Evolutionary conservation across 768 basidiomycete genomes (phyloP).

Genomic region (Leccinum incarnatum): DNA sequence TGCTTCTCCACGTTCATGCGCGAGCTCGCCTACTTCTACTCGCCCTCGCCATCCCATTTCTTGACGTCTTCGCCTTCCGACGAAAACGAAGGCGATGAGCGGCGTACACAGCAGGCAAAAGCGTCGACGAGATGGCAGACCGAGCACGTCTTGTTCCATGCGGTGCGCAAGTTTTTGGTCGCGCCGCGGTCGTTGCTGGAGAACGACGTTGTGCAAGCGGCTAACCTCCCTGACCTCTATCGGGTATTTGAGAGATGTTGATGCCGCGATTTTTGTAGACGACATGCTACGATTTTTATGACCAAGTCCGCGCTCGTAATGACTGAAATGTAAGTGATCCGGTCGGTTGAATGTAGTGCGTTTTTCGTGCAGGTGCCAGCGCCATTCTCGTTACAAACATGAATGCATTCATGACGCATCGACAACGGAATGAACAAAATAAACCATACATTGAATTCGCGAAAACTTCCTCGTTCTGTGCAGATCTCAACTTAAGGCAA

Average conservation of each 20-base stretch:
- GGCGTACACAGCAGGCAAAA: conserved; percentile 34
- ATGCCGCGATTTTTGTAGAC: conserved; percentile 8
- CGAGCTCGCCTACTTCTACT: conserved; percentile 91
- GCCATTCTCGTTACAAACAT: not conserved
- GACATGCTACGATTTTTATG: not conserved
- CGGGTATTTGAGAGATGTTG: conserved; percentile 93
- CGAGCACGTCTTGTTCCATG: conserved; percentile 87
- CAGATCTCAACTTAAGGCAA: conserved; percentile 43
- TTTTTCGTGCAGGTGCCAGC: not conserved
- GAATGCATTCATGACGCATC: not conserved
- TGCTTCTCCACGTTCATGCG: conserved; percentile 86
- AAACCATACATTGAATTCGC: not conserved
- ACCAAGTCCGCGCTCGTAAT: not conserved
- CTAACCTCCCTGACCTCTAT: conserved; percentile 88
- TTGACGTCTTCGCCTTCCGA: conserved; percentile 16
- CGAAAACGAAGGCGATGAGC: conserved; percentile 43
- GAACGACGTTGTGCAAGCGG: conserved; percentile 79
- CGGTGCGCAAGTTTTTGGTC: conserved; percentile 71
- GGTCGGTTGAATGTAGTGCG: not conserved
- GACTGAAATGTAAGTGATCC: not conserved
- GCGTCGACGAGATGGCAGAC: conserved; percentile 76
- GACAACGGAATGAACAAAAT: not conserved
- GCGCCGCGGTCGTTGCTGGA: conserved; percentile 68
- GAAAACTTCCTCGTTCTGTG: too few relatives aligned
- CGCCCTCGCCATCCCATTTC: conserved; percentile 41